Evolutionary conservation across 2,329 filamentous ascomycete genomes (phyloP).

Genomic region (Cadophora sp.): DNA sequence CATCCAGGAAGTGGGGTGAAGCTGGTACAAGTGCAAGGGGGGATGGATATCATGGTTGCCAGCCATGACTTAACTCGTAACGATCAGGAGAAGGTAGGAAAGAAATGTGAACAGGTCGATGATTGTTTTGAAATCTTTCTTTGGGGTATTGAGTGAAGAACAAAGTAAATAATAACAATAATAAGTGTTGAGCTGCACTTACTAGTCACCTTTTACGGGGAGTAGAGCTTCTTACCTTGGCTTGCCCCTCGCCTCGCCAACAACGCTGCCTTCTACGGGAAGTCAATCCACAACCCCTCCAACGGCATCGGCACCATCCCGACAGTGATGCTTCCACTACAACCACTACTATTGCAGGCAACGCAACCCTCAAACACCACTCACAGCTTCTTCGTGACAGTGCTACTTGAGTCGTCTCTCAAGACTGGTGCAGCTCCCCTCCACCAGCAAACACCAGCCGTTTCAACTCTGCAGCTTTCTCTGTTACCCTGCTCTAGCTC

Average conservation of each 20-base stretch:
- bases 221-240: neutral
- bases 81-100: neutral
- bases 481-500: neutral
- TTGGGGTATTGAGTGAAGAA: neutral
- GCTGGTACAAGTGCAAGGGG: neutral
- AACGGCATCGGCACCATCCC: neutral
- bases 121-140: neutral
- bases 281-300: neutral
- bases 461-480: neutral
- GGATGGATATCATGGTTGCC: neutral
- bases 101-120: neutral
- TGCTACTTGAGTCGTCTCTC: neutral
- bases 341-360: neutral
- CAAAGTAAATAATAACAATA: neutral
- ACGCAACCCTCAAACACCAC: neutral
- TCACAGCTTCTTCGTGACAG: neutral
- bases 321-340: neutral
- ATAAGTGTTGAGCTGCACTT: slow-evolving; percentile 8
- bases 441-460: slow-evolving; percentile 1
- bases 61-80: neutral
- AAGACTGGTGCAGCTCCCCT: neutral
- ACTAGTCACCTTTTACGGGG: neutral
- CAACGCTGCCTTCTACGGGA: neutral
- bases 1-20: slow-evolving; percentile 2
- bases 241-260: neutral